Percentiles rank a stretch among this genome's conserved stretches.
Evolutionary conservation across 768 basidiomycete genomes (phyloP).

Genomic region (Melanogaster broomeanus): DNA sequence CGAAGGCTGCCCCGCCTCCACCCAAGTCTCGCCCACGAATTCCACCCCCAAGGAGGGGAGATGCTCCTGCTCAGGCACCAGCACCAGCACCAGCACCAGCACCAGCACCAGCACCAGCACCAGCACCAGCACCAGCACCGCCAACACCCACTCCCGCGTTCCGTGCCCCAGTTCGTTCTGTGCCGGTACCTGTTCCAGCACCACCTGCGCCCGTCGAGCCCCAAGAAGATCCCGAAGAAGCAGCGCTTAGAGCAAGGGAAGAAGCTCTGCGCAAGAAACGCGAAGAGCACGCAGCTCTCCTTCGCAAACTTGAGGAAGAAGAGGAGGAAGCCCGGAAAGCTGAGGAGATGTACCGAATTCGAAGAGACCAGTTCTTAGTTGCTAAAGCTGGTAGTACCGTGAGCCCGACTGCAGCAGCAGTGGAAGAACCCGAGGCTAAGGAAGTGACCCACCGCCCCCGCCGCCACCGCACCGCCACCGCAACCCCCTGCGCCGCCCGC

Average conservation of each 20-base stretch:
- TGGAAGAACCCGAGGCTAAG: conserved; percentile 8
- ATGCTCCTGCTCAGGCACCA: conserved; percentile 15
- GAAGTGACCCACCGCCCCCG: conserved; percentile 33
- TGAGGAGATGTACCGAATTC: conserved; percentile 42
- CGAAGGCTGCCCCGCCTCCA: conserved; percentile 32
- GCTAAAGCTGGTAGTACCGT: conserved; percentile 37
- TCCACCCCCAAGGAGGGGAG: conserved; percentile 34
- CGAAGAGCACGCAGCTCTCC: conserved; percentile 67
- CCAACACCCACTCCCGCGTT: conserved; percentile 23
- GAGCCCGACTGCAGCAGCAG: conserved; percentile 22
- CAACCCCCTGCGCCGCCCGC: conserved; percentile 28
- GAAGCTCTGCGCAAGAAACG: conserved; percentile 70
- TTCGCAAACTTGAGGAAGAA: conserved; percentile 72
- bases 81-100: conserved; percentile 24
- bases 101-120: conserved; percentile 21
- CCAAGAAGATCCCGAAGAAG: conserved; percentile 78
- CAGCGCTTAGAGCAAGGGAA: conserved; percentile 64
- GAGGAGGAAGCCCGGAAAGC: conserved; percentile 55
- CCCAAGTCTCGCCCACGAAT: conserved; percentile 39
- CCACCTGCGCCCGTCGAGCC: conserved; percentile 37
- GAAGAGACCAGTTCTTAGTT: conserved; percentile 37
- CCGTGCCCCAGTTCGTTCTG: conserved; percentile 36
- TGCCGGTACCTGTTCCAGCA: conserved; percentile 53
- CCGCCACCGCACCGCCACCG: conserved; percentile 33
- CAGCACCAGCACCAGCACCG: conserved; percentile 25